Evolutionary conservation across 805 yeast species (phyloP).

Genomic region (Yamadazyma sp.): DNA sequence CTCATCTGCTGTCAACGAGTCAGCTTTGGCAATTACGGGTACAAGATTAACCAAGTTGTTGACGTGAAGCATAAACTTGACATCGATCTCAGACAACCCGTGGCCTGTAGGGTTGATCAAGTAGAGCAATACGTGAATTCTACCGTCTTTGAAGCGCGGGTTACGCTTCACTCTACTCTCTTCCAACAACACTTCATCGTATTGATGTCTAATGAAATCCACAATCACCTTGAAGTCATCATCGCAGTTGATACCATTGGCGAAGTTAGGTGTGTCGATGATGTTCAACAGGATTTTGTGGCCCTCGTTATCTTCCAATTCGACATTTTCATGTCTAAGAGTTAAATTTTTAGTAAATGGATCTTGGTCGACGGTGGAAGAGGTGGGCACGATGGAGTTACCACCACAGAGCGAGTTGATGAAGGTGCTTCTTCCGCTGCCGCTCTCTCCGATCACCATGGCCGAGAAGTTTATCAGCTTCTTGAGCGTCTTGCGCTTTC

Average conservation of each 20-base stretch:
- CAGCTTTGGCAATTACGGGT: constrained; percentile 46
- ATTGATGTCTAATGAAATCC: constrained; percentile 80
- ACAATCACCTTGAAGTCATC: constrained; percentile 65
- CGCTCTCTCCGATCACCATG: constrained; percentile 86
- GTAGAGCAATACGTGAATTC: constrained; percentile 63
- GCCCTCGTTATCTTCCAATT: constrained; percentile 82
- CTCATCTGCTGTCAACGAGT: constrained; percentile 41
- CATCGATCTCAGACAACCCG: constrained; percentile 43
- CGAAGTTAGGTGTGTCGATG: constrained; percentile 84
- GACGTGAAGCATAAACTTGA: constrained; percentile 41
- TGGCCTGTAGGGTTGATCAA: constrained; percentile 48
- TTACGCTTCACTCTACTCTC: constrained; percentile 81
- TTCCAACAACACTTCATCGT: constrained; percentile 77
- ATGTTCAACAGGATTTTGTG: constrained; percentile 74
- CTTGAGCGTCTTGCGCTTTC: constrained; percentile 75
- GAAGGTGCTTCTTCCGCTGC: constrained; percentile 88
- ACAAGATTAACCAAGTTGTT: constrained; percentile 43
- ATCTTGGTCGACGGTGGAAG: constrained; percentile 63
- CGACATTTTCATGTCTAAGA: constrained; percentile 77
- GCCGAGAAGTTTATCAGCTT: constrained; percentile 82
- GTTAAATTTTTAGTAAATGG: constrained; percentile 49
- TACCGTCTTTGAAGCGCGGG: constrained; percentile 80
- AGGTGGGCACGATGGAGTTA: constrained; percentile 68
- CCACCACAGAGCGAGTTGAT: constrained; percentile 90
- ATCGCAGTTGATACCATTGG: constrained; percentile 68